Evolutionary conservation across 768 basidiomycete genomes (phyloP), one percentile per base, ranked within the genome.

Genomic region (Xerocomellus chrysenteron): DNA sequence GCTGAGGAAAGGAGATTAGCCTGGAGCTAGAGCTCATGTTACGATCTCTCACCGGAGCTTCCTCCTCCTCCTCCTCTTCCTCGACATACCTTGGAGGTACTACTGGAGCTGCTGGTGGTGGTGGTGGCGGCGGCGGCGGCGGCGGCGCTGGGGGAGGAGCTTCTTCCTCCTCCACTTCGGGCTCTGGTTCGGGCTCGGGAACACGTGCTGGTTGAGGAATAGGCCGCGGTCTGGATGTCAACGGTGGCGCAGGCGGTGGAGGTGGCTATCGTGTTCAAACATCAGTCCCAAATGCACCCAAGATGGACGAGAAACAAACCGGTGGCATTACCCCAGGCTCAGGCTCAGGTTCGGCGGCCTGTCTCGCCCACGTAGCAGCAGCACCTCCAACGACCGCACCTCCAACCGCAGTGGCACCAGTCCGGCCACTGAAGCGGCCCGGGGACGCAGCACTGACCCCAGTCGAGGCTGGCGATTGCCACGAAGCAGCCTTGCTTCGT

Each of bases 401-500:
- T 36, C 73, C 73, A 24, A 69, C 71, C 26, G 70, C 73, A n/a
- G 75, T 54, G 5, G 57, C 54, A 24, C 28, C 65, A 66, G 41
- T 54, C 63, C 40, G 70, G 65, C 63, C 69, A 47, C 72, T 68
- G 37, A 72, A 43, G 72, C 74, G 28, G 47, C 73, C 78, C 43
- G 76, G 79, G 53, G 82, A 75, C 4, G 74, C 69, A 0, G 74
- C 67, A 32, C 71, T 74, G 0, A 66, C 41, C 9, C 67, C 61
- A 10, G 76, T 66, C 21, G 72, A 64, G 2, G 74, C 62, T 0
- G 80, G 68, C 5, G 78, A 63, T 42, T 73, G 70, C 65, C 78
- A 79, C 16, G 78, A 78, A 1, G 86, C 84, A 43, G 77, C 74
- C 43, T 77, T 84, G 64, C 89, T 92, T 45, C 74, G 75, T 10